phyloP scores from a whole-genome alignment of 352 stramenopile genomes.

The Globisporangium takayamanum region DNA sequence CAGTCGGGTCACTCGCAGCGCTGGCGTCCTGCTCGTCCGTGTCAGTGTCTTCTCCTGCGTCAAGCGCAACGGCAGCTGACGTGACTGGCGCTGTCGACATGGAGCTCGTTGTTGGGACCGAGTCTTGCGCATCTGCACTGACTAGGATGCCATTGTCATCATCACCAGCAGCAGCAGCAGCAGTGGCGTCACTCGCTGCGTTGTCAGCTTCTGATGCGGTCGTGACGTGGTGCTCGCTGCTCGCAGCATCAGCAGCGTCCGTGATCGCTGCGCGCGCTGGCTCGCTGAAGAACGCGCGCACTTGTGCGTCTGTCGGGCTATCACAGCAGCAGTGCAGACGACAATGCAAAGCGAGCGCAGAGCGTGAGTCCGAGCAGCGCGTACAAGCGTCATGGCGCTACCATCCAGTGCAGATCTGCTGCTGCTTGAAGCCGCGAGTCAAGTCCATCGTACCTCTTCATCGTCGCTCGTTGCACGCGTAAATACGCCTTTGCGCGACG shows the following conservation, averaged over 20 bases:
- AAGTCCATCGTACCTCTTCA: too few relatives aligned
- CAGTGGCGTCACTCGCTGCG: too few relatives aligned
- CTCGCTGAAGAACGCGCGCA: not conserved
- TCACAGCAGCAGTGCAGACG: not conserved
- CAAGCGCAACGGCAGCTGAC: not conserved
- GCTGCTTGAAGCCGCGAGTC: too few relatives aligned
- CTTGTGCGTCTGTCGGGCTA: not conserved
- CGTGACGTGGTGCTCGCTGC: too few relatives aligned
- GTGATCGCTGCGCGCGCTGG: not conserved
- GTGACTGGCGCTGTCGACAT: not conserved
- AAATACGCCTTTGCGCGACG: too few relatives aligned
- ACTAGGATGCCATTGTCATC: too few relatives aligned
- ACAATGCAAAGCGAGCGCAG: not conserved
- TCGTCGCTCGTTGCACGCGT: too few relatives aligned
- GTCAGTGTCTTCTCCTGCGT: not conserved
- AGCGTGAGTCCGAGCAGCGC: not conserved
- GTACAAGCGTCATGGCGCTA: not conserved
- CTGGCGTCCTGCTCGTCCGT: not conserved
- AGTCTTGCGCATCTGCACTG: too few relatives aligned
- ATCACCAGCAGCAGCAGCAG: too few relatives aligned
- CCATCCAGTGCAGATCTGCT: too few relatives aligned
- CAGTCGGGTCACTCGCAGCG: slow-evolving; percentile 9
- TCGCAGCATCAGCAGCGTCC: not conserved
- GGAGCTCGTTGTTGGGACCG: too few relatives aligned
- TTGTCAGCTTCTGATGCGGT: too few relatives aligned